A percentile compares a stretch with the other conserved stretches of the same genome.
These are phyloP conservation scores for Eucalyptus brandiana DNA, from an alignment of 345 rosid genomes.

Conservation along the genomic window DNA sequence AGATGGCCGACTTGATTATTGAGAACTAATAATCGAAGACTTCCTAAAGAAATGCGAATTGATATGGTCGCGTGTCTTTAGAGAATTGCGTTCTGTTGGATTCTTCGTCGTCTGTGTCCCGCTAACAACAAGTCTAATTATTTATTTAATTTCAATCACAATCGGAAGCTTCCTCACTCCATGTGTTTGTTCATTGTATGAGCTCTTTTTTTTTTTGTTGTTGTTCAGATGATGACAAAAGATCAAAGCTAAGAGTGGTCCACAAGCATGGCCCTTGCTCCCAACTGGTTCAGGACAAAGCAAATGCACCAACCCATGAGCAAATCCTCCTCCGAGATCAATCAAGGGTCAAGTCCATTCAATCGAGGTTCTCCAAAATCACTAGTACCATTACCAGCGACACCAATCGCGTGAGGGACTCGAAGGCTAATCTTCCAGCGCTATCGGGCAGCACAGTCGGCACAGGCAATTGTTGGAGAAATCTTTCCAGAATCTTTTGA, in stretches of 20 bases:
- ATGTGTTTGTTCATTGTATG: neutral
- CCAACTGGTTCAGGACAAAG: neutral
- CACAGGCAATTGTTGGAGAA: too few species aligned
- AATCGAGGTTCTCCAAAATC: slow-evolving; percentile 14
- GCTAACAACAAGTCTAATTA: neutral
- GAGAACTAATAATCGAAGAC: neutral
- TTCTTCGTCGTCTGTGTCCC: neutral
- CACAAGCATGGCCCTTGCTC: slow-evolving; percentile 74
- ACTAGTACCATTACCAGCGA: neutral
- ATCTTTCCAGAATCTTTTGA: too few species aligned
- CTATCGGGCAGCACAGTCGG: slow-evolving; percentile 46
- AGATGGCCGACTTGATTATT: neutral
- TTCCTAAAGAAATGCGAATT: neutral
- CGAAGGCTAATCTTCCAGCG: slow-evolving; percentile 30
- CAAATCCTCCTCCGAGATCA: slow-evolving; percentile 53
- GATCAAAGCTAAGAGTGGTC: slow-evolving; percentile 40
- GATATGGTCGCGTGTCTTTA: neutral
- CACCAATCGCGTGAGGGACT: neutral
- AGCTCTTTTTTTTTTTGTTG: neutral
- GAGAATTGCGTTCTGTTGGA: neutral
- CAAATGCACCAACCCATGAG: slow-evolving; percentile 11
- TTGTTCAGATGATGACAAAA: slow-evolving; percentile 14
- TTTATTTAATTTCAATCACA: neutral
- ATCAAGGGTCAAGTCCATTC: slow-evolving; percentile 51
- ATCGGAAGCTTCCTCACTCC: neutral